Evolutionary conservation across 2,329 filamentous ascomycete genomes (phyloP).

Genomic region (Leptodontidium sp.): DNA sequence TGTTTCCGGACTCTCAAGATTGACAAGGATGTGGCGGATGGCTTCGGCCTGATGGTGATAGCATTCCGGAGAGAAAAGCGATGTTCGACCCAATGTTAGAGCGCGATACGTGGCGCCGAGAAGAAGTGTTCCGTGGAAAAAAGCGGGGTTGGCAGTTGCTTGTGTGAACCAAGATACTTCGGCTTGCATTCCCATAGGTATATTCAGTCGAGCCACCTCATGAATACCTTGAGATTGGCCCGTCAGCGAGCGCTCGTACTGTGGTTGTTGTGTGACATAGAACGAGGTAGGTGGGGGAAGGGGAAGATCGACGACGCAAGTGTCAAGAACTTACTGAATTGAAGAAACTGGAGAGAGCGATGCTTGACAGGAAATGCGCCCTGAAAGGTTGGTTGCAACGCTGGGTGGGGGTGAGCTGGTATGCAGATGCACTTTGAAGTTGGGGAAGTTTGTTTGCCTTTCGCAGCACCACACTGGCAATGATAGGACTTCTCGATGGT

Average conservation of each 20-base stretch:
- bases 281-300: not conserved
- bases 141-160: conserved; percentile 15
- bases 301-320: not conserved
- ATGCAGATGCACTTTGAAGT: not conserved
- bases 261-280: too few relatives aligned
- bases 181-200: conserved; percentile 11
- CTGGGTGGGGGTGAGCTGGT: not conserved
- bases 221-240: conserved; percentile 9
- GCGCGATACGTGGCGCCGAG: conserved; percentile 17
- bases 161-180: conserved; percentile 16
- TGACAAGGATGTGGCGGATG: conserved; percentile 15
- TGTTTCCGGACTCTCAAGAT: conserved; percentile 13
- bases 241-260: not conserved
- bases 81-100: not conserved
- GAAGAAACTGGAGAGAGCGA: conserved; percentile 15
- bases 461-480: not conserved
- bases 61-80: conserved; percentile 16
- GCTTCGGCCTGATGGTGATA: conserved; percentile 16
- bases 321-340: conserved; percentile 8
- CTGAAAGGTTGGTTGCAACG: not conserved
- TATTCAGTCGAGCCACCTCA: conserved; percentile 12
- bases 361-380: conserved; percentile 1
- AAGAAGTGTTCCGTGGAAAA: conserved; percentile 19
- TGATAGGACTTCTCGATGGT: not conserved
- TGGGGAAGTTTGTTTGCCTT: not conserved